Base-by-base conservation (phyloP, 2,329 filamentous ascomycete species). In the Rugonectria rugulosa region DNA sequence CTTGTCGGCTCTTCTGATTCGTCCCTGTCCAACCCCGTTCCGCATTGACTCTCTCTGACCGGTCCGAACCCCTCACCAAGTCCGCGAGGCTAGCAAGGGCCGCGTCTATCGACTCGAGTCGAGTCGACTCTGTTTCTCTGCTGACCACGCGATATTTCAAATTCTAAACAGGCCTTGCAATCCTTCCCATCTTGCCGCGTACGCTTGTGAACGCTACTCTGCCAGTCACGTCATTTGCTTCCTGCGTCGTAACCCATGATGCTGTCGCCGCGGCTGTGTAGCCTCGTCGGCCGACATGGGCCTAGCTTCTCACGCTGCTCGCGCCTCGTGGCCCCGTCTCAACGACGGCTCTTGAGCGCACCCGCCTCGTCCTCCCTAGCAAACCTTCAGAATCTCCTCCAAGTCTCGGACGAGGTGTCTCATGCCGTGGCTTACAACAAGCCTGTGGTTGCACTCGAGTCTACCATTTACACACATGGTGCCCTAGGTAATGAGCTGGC, bases 401-500 rank as follows among this genome's bases (percentile, higher is more conserved):
- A 81, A 48, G 80, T 97, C 36, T 93, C 91, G 1, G 88, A 94
- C 45, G 94, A 98, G 74, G 88, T 99, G 11, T 79, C 81, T 47
- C 86, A 92, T 70, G 94, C 93, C 32, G 73, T 97, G 42, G 80
- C 85, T 36, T 83, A 85, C 11, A 87, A 88, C 53, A 88, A 86
- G 67, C 94, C 95, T 1, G 88, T 99, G 4, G 93, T 99, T 10
- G 95, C 94, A 14, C 82, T 99, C 5, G 95, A 99, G 75, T 92
- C 91, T 2, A 97, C 95, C 5, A 98, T 99, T 65, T 98, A 99
- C 75, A 99, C 95, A 1, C 95, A 99, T 75, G 93, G 92, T 34
- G 87, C 89, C 19, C 80, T 99, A 12, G 91, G 91, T n/a, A 84
- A 86, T 27, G 81, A 83, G 40, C 77, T 85, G 17, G 83, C 88